These are phyloP conservation scores for Colletotrichum sp. DNA, from an alignment of 2,329 filamentous ascomycete genomes.

Conservation along the genomic window DNA sequence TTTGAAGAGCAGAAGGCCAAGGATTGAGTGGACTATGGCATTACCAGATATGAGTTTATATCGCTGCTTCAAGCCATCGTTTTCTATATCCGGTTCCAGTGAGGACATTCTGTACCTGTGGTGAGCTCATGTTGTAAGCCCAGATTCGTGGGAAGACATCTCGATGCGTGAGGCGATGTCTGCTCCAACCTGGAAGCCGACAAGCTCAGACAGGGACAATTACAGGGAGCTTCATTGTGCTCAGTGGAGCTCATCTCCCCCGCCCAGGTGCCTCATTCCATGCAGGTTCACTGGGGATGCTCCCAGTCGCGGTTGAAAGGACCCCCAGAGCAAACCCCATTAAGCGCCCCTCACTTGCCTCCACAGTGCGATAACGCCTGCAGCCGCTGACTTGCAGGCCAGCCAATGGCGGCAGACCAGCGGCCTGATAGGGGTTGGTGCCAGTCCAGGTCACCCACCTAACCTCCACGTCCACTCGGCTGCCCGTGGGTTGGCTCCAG, in stretches of 20 bases:
- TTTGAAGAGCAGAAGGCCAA: background rate
- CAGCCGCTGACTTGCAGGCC: background rate
- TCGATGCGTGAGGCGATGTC: background rate
- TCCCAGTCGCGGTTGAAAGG: background rate
- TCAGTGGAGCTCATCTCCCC: background rate
- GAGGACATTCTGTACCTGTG: fast-evolving
- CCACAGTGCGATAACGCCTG: slow-evolving; percentile 15
- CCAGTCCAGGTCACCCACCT: background rate
- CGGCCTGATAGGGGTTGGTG: slow-evolving; percentile 15
- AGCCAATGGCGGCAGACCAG: slow-evolving; percentile 7
- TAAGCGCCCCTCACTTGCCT: background rate
- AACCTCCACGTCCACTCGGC: slow-evolving; percentile 1
- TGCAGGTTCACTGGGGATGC: background rate
- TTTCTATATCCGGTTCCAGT: fast-evolving
- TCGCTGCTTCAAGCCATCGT: background rate
- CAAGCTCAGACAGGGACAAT: background rate
- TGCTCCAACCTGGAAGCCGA: background rate
- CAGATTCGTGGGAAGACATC: background rate
- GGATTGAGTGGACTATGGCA: background rate
- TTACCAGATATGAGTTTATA: fast-evolving
- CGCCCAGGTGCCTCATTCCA: background rate
- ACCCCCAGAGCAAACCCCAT: background rate
- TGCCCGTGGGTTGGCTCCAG: background rate
- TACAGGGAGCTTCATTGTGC: background rate
- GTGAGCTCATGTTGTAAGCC: background rate